Conservation (phyloP, 1,139 yeast genomes). For the Kodamaea ohmeri region DNA sequence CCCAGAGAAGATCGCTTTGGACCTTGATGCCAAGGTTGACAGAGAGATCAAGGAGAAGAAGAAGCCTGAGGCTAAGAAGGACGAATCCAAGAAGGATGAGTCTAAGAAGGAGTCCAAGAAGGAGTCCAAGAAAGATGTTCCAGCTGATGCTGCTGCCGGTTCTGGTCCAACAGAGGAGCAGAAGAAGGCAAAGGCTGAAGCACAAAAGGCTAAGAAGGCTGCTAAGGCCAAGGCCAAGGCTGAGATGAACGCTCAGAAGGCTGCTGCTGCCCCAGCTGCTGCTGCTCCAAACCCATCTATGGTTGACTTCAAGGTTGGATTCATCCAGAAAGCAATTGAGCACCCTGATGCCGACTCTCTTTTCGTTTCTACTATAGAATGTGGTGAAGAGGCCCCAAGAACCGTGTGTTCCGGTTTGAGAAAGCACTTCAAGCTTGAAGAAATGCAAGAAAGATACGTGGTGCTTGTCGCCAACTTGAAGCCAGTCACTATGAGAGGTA, state of each 20-base stretch:
- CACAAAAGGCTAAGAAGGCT: constrained; percentile 73
- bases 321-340: constrained; percentile 91
- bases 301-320: constrained; percentile 93
- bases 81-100: constrained; percentile 19
- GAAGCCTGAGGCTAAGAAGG: constrained; percentile 36
- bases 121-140: constrained; percentile 20
- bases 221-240: constrained; percentile 70
- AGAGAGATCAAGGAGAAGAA: constrained; percentile 50
- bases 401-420: constrained; percentile 96
- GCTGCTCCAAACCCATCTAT: constrained; percentile 73
- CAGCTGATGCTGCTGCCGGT: constrained; percentile 13
- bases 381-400: constrained; percentile 98
- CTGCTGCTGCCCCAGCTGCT: constrained; percentile 53
- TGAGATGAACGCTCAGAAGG: constrained; percentile 51
- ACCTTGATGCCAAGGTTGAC: constrained; percentile 63
- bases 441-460: constrained; percentile 48
- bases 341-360: constrained; percentile 98
- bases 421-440: constrained; percentile 45
- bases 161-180: constrained; percentile 51
- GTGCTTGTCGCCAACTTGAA: constrained; percentile 60
- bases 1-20: constrained; percentile 54
- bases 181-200: constrained; percentile 54
- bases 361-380: constrained; percentile 92
- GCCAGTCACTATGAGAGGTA: constrained; percentile 66
- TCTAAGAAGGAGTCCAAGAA: constrained; percentile 23